Evolutionary conservation across 73 alveolate genomes (phyloP), one percentile per base, ranked within the genome.

Genomic region (Paramecium sonneborni): DNA sequence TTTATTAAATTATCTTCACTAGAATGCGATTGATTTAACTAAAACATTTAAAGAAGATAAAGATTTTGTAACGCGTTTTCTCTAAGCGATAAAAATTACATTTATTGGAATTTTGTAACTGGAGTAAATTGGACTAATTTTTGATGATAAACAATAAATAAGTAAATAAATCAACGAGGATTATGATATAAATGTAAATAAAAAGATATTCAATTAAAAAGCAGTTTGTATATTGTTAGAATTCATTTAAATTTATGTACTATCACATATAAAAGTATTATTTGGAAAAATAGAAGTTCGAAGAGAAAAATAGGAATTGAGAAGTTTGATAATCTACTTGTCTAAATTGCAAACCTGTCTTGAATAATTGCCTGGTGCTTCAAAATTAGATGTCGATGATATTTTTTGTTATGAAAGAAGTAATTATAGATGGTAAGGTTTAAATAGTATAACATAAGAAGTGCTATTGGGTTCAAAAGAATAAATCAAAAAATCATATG

Each of bases 311-410:
- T 15, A 38, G 15, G 55, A 41, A 14, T 79, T 30, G 18, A 90
- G 86, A 76, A 4, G 2, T 4, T 32, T 76, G 30, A 37, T 82
- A 23, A 34, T 76, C n/a, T 44, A 30, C 38, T 79, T 88, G 24
- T 90, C 86, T 5, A 88, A 88, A 44, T 48, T 88, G 26, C 23
- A 72, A 23, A 34, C 92, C 8, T 84, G 69, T 9, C 21, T 68
- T 7, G 92, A 68, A 68, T 20, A 37, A 28, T 28, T 88, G 15
- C 79, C 76, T 12, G 20, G 48, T 9, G 93, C 90, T 24, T 56
- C 93, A 10, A 20, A 26, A 15, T 92, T 90, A 15, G 48, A 92
- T 12, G n/a, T 32, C 18, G 39, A 82, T 43, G 94, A 90, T 46
- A 34, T 90, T 6, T 69, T 90, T 52, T 35, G 85, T 20, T 68